Evolutionary conservation across 2,329 filamentous ascomycete genomes (phyloP).

Genomic region (Aspergillus sp.): DNA sequence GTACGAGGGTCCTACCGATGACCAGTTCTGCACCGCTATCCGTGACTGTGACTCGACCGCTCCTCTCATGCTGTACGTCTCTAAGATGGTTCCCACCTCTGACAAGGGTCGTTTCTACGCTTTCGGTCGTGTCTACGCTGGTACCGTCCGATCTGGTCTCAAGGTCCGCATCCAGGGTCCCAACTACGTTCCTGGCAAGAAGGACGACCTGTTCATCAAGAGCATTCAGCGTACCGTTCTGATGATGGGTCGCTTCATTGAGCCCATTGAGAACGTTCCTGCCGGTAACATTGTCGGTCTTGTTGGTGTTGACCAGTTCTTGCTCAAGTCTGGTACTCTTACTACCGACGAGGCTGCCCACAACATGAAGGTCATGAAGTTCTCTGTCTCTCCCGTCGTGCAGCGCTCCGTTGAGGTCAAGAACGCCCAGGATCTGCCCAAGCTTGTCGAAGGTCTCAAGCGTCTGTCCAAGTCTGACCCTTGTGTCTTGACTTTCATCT

Average conservation of each 20-base stretch:
- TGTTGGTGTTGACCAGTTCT: slow-evolving; percentile 99
- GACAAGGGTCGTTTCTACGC: slow-evolving; percentile 99
- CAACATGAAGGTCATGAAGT: slow-evolving; percentile 99
- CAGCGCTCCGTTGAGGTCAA: slow-evolving; percentile 98
- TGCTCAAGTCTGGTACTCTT: slow-evolving; percentile 99
- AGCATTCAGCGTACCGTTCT: slow-evolving; percentile 98
- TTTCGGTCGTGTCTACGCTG: slow-evolving; percentile 99
- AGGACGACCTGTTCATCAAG: slow-evolving; percentile 99
- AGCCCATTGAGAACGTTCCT: slow-evolving; percentile 98
- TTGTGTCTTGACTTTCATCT: slow-evolving; percentile 88
- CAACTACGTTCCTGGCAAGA: slow-evolving; percentile 97
- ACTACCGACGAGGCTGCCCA: slow-evolving; percentile 95
- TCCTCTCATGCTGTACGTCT: slow-evolving; percentile 99
- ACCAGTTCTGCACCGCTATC: slow-evolving; percentile 91
- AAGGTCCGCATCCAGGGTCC: slow-evolving; percentile 99
- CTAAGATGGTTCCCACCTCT: slow-evolving; percentile 99
- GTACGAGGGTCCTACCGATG: slow-evolving; percentile 94
- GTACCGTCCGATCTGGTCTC: slow-evolving; percentile 94
- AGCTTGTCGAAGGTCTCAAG: slow-evolving; percentile 99
- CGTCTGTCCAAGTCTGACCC: slow-evolving; percentile 99
- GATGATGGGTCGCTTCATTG: slow-evolving; percentile 99
- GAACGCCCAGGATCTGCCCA: slow-evolving; percentile 99
- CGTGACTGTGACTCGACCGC: slow-evolving; percentile 97
- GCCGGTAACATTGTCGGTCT: slow-evolving; percentile 99
- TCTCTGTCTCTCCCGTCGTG: slow-evolving; percentile 98